phyloP scores from a whole-genome alignment of 2,329 filamentous ascomycete genomes.

The Cytospora piceicola region DNA sequence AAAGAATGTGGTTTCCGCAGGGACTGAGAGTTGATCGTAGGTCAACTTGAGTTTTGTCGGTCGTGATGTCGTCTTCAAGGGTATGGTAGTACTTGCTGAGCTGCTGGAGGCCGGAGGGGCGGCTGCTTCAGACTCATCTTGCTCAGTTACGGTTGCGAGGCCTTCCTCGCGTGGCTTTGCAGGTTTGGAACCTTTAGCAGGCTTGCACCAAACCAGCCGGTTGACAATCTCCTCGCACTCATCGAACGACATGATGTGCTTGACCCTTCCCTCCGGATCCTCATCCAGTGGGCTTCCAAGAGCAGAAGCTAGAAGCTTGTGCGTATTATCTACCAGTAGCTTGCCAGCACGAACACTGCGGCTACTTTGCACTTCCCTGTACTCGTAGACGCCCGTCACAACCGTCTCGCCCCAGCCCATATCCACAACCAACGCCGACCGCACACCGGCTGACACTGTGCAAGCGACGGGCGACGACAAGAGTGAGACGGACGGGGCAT shows the following conservation, averaged over 20 bases:
- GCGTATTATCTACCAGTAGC: constrained; percentile 70
- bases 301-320: constrained; percentile 60
- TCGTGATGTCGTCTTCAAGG: constrained; percentile 51
- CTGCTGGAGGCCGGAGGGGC: constrained; percentile 33
- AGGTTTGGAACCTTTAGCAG: constrained; percentile 30
- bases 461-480: constrained; percentile 77
- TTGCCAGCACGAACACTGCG: constrained; percentile 77
- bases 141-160: constrained; percentile 59
- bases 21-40: constrained; percentile 71
- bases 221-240: constrained; percentile 80
- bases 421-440: constrained; percentile 86
- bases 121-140: constrained; percentile 52
- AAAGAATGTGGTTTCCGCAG: constrained; percentile 78
- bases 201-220: constrained; percentile 78
- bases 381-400: constrained; percentile 87
- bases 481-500: constrained; percentile 78
- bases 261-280: constrained; percentile 35
- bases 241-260: constrained; percentile 65
- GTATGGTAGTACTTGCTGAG: constrained; percentile 45
- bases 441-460: constrained; percentile 77
- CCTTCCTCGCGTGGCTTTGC: constrained; percentile 37
- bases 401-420: constrained; percentile 91
- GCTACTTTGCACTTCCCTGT: constrained; percentile 74
- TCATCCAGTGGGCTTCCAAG: constrained; percentile 36
- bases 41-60: constrained; percentile 65